A percentile compares a stretch with the other conserved stretches of the same genome.
Conservation (phyloP, 768 basidiomycete species). For the Boletus tylopilopsis region DNA sequence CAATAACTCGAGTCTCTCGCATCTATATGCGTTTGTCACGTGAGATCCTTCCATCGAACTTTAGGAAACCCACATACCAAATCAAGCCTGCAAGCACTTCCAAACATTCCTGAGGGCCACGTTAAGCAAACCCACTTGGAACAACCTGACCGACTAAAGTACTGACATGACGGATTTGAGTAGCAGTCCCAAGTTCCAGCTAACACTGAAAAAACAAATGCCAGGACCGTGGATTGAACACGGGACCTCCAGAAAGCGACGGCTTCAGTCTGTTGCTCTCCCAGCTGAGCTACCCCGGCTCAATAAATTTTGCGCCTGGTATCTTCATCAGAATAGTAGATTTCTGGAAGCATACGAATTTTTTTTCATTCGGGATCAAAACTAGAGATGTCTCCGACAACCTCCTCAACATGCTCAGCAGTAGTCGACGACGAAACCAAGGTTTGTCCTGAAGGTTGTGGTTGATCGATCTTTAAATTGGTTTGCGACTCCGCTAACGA, state of each 20-base stretch:
- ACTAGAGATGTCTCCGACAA: conserved; percentile 29
- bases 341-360: neutral
- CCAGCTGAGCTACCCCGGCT: conserved; percentile 70
- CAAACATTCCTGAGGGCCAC: no score
- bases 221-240: conserved; percentile 56
- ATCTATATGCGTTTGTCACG: conserved; percentile 21
- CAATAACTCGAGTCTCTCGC: neutral
- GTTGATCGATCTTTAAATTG: neutral
- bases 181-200: no score
- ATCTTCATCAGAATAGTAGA: neutral
- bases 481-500: conserved; percentile 29
- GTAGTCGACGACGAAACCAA: conserved; percentile 35
- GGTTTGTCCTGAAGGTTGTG: conserved; percentile 8
- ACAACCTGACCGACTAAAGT: no score
- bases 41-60: conserved; percentile 1
- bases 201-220: conserved; percentile 22
- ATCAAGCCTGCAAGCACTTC: no score
- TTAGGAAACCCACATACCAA: no score
- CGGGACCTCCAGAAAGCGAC: conserved; percentile 38
- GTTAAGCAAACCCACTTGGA: no score
- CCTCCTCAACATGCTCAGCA: conserved; percentile 27
- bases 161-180: no score
- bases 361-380: conserved; percentile 18
- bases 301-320: neutral
- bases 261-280: conserved; percentile 69